Evolutionary conservation across 768 basidiomycete genomes (phyloP), one percentile per base, ranked within the genome.

Genomic region (Udeniomyces megalosporus): DNA sequence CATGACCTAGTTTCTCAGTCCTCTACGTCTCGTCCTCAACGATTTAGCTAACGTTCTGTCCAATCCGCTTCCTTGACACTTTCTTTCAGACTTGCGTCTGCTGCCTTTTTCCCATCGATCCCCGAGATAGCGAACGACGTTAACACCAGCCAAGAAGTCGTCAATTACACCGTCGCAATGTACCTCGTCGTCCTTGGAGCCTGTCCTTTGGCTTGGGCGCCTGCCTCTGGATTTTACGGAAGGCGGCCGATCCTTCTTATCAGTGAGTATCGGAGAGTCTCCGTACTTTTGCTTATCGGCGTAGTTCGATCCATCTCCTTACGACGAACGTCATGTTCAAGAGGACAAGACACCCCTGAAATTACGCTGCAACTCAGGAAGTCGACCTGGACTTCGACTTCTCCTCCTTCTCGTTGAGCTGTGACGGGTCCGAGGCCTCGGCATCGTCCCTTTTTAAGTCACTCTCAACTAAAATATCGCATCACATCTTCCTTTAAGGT

Each of bases 171-270:
- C 42, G 42, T 57, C 1, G 81, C 80, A 61, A 65, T 82, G 10
- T 78, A 79, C 26, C 69, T 82, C 31, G 69, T 80, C 22, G 72
- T 77, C 0, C 74, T 75, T 5, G 76, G 80, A 0, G 20, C 79
- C 3, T 75, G 80, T 1, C 77, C 76, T 29, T 73, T 83, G 34
- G 60, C 80, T 6, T 82, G 80, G 76, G 78, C 80, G 0, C 75
- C 78, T 0, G 77, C 80, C 53, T 73, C 78, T 5, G 76, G 77
- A 0, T 81, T 78, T 62, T 83, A 86, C 74, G 86, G 87, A 2
- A 77, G 85, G 2, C 74, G 81, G 22, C 74, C 76, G 0, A 74
- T 84, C 11, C 86, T 84, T 66, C 38, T 59, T 3, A 26, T n/a
- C 31, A 42, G 38, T 42, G 38, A 42, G 38, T 42, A 8, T 42